Evolutionary conservation across 805 yeast species (phyloP).

Genomic region (Suhomyces sp.): DNA sequence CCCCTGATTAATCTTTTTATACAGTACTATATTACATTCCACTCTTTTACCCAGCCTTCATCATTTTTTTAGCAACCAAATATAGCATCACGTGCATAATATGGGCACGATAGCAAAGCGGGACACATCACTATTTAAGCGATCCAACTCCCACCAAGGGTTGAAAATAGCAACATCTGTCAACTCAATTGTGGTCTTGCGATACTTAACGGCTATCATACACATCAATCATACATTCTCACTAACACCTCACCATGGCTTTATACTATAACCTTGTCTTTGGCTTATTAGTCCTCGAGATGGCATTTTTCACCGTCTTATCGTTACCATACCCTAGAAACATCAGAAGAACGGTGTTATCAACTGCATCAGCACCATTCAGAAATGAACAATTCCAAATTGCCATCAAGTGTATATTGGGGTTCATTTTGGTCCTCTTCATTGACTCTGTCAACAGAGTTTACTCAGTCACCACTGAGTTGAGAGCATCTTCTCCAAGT

Average conservation of each 20-base stretch:
- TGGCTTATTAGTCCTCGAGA: constrained; percentile 72
- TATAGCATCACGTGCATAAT: too few relatives aligned
- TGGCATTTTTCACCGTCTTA: constrained; percentile 72
- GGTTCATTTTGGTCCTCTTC: constrained; percentile 80
- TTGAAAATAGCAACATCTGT: too few relatives aligned
- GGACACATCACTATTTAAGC: too few relatives aligned
- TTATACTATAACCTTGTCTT: constrained; percentile 57
- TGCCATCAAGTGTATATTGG: constrained; percentile 76
- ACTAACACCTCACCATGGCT: constrained; percentile 32
- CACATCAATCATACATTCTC: not conserved
- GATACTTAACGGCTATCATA: too few relatives aligned
- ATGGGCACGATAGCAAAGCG: too few relatives aligned
- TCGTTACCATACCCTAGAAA: constrained; percentile 84
- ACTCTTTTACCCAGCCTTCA: too few relatives aligned
- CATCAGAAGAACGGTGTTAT: constrained; percentile 66
- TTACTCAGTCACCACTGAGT: constrained; percentile 62
- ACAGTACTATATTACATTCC: too few relatives aligned
- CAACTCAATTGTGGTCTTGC: too few relatives aligned
- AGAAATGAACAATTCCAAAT: constrained; percentile 69
- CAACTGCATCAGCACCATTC: constrained; percentile 65
- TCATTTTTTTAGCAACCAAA: too few relatives aligned
- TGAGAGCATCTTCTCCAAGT: constrained; percentile 37
- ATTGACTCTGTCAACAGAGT: constrained; percentile 87
- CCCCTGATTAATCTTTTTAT: too few relatives aligned
- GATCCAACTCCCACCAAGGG: too few relatives aligned